Percentiles rank a stretch among this genome's conserved stretches.
Evolutionary conservation across 2,329 filamentous ascomycete species (phyloP).

Genomic region (Plenodomus lindquistii): DNA sequence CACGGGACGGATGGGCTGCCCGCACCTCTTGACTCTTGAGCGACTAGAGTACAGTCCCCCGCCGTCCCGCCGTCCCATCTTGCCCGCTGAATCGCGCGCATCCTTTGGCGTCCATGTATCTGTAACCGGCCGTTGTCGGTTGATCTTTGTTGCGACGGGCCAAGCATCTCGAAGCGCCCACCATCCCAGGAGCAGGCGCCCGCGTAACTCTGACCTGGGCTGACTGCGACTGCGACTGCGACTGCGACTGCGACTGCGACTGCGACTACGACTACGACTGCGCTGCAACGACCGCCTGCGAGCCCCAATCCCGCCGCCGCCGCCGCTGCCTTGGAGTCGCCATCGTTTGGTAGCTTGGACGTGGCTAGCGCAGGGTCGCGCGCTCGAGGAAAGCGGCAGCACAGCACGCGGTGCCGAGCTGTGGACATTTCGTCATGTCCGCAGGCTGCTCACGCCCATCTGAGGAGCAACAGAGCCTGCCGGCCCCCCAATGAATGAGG

Average conservation of each 20-base stretch:
- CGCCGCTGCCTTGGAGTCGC: neutral
- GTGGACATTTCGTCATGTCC: neutral
- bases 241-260: too few relatives aligned
- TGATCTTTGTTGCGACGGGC: conserved; percentile 18
- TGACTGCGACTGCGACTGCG: too few relatives aligned
- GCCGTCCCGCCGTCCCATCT: neutral
- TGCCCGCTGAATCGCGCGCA: conserved; percentile 3
- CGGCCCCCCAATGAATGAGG: conserved; percentile 32
- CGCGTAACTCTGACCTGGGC: conserved; percentile 7
- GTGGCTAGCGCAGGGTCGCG: too few relatives aligned
- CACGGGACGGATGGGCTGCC: conserved; percentile 1
- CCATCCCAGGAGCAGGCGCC: conserved; percentile 7
- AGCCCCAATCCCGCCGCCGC: neutral
- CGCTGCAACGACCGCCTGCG: neutral
- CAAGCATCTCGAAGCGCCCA: conserved; percentile 19
- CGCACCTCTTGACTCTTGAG: neutral
- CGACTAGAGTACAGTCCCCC: neutral
- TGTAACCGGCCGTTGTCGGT: conserved; percentile 11
- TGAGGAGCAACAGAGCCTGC: neutral
- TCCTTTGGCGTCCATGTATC: neutral
- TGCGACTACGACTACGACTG: too few relatives aligned
- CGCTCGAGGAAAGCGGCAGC: neutral
- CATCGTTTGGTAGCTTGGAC: neutral
- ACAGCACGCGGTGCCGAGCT: neutral
- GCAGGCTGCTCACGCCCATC: neutral